Percentiles rank a stretch among this genome's conserved stretches.
These are phyloP conservation scores for Ampelocalamus luodianensis DNA, from an alignment of 176 grass and related monocot species.

Conservation along the genomic window DNA sequence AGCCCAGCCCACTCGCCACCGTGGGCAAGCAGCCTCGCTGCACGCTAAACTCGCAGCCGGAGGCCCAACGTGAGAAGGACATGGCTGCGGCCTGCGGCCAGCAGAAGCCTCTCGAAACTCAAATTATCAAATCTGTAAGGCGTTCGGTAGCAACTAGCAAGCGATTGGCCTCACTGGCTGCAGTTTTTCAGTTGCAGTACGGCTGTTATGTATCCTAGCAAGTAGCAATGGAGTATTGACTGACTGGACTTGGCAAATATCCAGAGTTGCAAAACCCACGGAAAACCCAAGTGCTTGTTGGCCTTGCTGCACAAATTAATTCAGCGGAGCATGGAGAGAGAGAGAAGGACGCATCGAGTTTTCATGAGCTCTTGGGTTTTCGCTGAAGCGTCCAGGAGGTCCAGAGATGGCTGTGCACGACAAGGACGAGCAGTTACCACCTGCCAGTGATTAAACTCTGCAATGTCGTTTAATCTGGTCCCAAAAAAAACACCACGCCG, in stretches of 20 bases:
- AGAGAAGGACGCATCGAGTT: background rate
- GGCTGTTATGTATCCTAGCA: background rate
- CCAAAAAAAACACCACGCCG: background rate
- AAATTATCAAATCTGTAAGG: background rate
- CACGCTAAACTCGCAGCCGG: background rate
- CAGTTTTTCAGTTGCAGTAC: background rate
- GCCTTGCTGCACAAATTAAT: background rate
- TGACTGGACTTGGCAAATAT: background rate
- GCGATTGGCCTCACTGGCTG: background rate
- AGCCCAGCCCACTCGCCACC: background rate
- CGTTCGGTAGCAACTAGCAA: background rate
- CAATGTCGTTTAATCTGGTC: background rate
- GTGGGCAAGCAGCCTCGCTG: no score
- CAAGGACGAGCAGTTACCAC: background rate
- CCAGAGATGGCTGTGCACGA: background rate
- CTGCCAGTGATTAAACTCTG: background rate
- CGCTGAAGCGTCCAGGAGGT: no score
- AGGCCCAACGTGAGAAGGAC: background rate
- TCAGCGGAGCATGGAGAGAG: background rate
- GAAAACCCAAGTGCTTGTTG: background rate
- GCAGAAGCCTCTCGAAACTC: background rate
- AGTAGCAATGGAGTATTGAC: background rate
- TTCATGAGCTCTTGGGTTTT: no score
- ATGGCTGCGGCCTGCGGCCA: background rate
- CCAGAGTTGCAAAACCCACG: background rate